These are phyloP conservation scores for Arthrobotrys iridis DNA, from an alignment of 2,329 filamentous ascomycete genomes.

Conservation along the genomic window DNA sequence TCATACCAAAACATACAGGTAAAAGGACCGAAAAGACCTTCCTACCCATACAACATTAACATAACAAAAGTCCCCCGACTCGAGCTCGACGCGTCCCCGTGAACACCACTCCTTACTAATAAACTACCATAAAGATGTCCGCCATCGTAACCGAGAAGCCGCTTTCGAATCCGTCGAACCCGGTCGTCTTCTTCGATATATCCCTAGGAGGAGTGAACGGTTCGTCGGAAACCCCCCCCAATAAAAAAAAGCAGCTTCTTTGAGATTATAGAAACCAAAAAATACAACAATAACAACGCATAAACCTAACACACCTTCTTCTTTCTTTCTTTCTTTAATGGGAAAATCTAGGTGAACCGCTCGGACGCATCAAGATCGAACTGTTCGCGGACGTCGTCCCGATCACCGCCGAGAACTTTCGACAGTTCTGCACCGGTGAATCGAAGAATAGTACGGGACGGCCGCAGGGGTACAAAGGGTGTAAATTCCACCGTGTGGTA, in stretches of 20 bases:
- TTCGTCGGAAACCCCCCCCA: slow-evolving; percentile 48
- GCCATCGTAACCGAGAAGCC: slow-evolving; percentile 45
- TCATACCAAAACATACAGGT: too few species aligned
- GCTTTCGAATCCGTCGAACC: slow-evolving; percentile 38
- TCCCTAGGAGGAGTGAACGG: slow-evolving; percentile 75
- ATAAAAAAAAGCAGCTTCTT: not conserved
- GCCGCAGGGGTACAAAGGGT: slow-evolving; percentile 92
- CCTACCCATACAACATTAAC: too few species aligned
- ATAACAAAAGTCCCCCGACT: too few species aligned
- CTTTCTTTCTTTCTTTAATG: not conserved
- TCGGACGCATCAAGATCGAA: slow-evolving; percentile 89
- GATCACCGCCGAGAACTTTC: slow-evolving; percentile 94
- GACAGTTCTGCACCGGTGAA: slow-evolving; percentile 96
- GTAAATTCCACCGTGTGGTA: slow-evolving; percentile 93
- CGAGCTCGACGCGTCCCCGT: too few species aligned
- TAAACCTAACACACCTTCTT: not conserved
- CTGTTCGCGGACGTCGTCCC: slow-evolving; percentile 86
- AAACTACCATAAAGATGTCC: slow-evolving; percentile 20
- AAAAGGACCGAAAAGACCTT: too few species aligned
- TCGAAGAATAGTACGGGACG: slow-evolving; percentile 78
- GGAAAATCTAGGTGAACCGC: slow-evolving; percentile 74
- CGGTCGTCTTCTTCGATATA: slow-evolving; percentile 77
- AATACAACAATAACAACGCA: slow-evolving; percentile 50
- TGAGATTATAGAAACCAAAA: not conserved
- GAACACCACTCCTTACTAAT: not conserved